These are phyloP conservation scores for Fusarium nodosum DNA, from an alignment of 2,329 filamentous ascomycete species.

Conservation along the genomic window DNA sequence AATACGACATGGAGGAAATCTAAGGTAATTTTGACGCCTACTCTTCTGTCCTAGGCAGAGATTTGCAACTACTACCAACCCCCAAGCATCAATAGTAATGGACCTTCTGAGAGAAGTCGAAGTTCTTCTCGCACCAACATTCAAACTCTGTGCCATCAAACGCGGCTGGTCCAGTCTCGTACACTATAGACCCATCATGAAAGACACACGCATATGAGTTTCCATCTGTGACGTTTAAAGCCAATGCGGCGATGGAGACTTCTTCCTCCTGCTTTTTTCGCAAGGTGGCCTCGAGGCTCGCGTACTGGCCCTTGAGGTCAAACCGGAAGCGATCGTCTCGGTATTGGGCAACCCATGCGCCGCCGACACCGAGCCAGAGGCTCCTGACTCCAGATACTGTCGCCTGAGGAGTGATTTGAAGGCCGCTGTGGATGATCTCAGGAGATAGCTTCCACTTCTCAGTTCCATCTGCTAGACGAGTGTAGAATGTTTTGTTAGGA, in stretches of 20 bases:
- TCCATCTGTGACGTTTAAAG: conserved; percentile 32
- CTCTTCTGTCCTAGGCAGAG: no score
- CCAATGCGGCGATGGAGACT: conserved; percentile 30
- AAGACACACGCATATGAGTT: conserved; percentile 35
- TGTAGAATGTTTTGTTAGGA: conserved; percentile 35
- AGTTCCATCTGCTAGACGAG: conserved; percentile 29
- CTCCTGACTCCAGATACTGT: conserved; percentile 21
- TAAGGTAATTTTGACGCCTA: background rate
- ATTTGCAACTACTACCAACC: background rate
- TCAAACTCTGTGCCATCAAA: conserved; percentile 33
- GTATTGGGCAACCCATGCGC: conserved; percentile 46
- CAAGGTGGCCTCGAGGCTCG: conserved; percentile 10
- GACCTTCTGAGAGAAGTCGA: conserved; percentile 18
- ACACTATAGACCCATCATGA: conserved; percentile 28
- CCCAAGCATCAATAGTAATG: background rate
- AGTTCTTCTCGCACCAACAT: conserved; percentile 40
- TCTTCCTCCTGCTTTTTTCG: conserved; percentile 8
- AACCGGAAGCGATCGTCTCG: conserved; percentile 33
- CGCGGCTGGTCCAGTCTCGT: conserved; percentile 14
- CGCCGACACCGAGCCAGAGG: conserved; percentile 43
- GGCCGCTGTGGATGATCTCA: background rate
- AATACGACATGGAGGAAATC: conserved; percentile 20
- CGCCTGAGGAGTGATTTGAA: conserved; percentile 23
- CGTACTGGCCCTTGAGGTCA: conserved; percentile 38
- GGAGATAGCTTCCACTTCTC: conserved; percentile 39